Evolutionary conservation across 1,284 basidiomycete species (phyloP), one percentile per base, ranked within the genome.

Genomic region (Apiotrichum akiyoshidainum): DNA sequence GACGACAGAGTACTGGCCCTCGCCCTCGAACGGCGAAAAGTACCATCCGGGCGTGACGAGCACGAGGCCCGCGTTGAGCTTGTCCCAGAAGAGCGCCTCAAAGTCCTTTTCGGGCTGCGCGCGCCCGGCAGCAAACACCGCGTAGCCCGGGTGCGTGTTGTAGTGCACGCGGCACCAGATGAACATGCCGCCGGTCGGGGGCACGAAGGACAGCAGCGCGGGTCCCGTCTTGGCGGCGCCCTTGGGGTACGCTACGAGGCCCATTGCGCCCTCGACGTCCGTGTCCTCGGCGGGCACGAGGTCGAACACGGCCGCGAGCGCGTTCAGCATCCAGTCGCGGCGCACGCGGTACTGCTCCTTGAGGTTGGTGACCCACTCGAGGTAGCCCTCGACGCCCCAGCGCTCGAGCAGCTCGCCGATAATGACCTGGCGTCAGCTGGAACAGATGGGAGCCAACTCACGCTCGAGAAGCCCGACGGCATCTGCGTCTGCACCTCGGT

Each of bases 401-500:
- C 76, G 71, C 47, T 83, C 80, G 22, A 90, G 70, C 4, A 88
- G 77, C 59, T 84, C 79, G 8, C 84, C 79, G 11, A 90, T 77
- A 34, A 90, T 68, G 5, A 84, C 52, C 64, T 65, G 45, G 16
- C 5, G 33, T 46, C 14, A 51, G 26, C 4, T 10, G 10, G 4
- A n/a, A 48, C 13, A 41, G 11, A 14, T 16, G 40, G 5, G 10
- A 10, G 14, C 5, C 4, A 17, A 51, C 60, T 45, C 26, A 59
- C 81, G 19, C 49, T 44, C 46, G 83, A 80, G 63, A 90, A 85
- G 5, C 87, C 88, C 52, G 83, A 86, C 3, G 88, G 86, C 2
- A 82, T 82, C 70, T 88, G 87, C 0, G 86, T 84, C 19, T 82
- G 81, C 0, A 83, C 84, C 78, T 91, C 88, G 35, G 82, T 81